Evolutionary conservation across 805 yeast species (phyloP).

Genomic region (Candida silvicultrix): DNA sequence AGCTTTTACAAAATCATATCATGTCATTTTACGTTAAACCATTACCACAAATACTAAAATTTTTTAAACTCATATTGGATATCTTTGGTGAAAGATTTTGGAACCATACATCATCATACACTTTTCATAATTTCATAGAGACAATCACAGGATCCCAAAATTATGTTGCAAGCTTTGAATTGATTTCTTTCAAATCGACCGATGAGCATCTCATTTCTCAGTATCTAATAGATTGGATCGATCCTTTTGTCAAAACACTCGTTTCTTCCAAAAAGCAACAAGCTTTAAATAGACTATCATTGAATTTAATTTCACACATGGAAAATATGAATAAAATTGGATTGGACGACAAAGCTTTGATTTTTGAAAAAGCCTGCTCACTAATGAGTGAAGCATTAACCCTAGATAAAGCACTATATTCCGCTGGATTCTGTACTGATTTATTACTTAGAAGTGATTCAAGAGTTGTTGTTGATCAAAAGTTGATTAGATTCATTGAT

Average conservation of each 20-base stretch:
- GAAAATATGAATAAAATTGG: constrained; percentile 28
- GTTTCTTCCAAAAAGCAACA: constrained; percentile 44
- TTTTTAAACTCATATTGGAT: constrained; percentile 37
- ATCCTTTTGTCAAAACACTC: constrained; percentile 36
- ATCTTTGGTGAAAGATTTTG: constrained; percentile 45
- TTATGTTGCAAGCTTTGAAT: constrained; percentile 31
- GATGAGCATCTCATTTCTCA: constrained; percentile 28
- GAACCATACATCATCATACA: constrained; percentile 46
- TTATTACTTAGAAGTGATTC: constrained; percentile 43
- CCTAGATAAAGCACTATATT: constrained; percentile 14
- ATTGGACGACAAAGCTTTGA: constrained; percentile 29
- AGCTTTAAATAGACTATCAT: constrained; percentile 44
- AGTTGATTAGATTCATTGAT: constrained; percentile 27
- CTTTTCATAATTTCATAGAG: constrained; percentile 51
- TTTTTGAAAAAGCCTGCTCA: constrained; percentile 24
- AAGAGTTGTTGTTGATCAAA: constrained; percentile 36
- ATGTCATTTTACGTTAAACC: constrained; percentile 44
- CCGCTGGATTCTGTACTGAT: constrained; percentile 27
- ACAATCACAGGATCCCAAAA: constrained; percentile 50
- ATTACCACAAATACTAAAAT: constrained; percentile 39
- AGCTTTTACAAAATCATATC: constrained; percentile 43
- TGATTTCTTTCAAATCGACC: constrained; percentile 20
- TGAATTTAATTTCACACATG: constrained; percentile 36
- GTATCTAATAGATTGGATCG: constrained; percentile 53
- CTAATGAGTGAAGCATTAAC: constrained; percentile 7